Evolutionary conservation across 176 grass and related monocot genomes (phyloP), one percentile per base, ranked within the genome.

Genomic region (Zoysia japonica): DNA sequence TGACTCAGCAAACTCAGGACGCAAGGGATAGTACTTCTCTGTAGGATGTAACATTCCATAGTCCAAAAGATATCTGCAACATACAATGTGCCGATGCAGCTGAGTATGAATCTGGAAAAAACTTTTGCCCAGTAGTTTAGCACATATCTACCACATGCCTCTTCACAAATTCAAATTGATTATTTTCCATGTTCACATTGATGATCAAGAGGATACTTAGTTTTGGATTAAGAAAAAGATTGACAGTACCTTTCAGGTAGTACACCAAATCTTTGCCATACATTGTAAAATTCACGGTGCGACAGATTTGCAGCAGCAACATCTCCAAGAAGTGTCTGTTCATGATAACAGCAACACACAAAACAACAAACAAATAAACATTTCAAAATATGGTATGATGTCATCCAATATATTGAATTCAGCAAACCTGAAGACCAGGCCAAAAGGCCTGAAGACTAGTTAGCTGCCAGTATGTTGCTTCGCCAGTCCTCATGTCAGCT

Each of bases 371-470:
- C 37, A 7, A 74, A 65, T 70, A 9, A 50, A 61, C 41, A 65
- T 75, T 62, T 38, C 16, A 77, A 39, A 79, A 12, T 78, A 82
- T 57, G 61, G 43, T 82, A 54, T 40, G 40, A 56, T 60, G n/a
- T 66, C 53, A 78, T 17, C 69, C 35, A 83, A 67, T 85, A 13
- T 41, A 81, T 37, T 64, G 47, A 71, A 65, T 76, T 63, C 15
- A 85, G 10, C 7, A 51, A 90, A 98, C 95, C 95, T 94, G 95
- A 89, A 98, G 92, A 44, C 95, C 95, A 87, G 92, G 95, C 95
- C 95, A 98, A 78, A 98, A 98, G 28, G 95, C 95, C 78, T 98
- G 95, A 83, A 98, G 92, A 45, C 95, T 98, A 81, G 95, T 98
- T 52, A 98, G 89, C 73, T 98, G 95, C 95, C 95, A 98, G 69